phyloP scores from a whole-genome alignment of 345 rosid species.

The Gossypium herbaceum region DNA sequence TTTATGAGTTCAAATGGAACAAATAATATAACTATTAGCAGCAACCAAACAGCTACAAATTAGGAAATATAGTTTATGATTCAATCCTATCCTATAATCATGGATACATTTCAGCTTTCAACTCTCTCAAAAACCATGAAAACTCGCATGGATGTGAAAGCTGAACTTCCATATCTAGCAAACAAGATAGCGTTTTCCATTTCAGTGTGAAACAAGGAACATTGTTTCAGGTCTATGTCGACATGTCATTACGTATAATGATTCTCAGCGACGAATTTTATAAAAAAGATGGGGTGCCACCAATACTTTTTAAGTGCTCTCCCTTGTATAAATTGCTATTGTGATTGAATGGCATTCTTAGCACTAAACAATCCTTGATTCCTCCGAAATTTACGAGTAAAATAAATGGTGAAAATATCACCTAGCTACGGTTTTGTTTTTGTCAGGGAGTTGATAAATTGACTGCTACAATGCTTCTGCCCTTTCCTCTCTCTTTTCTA shows the following conservation, averaged over 20 bases:
- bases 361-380: slow-evolving; percentile 7
- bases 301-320: slow-evolving; percentile 4
- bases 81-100: not conserved
- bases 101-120: not conserved
- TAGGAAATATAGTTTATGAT: not conserved
- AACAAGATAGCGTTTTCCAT: slow-evolving; percentile 16
- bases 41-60: not conserved
- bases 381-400: not conserved
- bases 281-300: slow-evolving; percentile 10
- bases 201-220: slow-evolving; percentile 22
- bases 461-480: not conserved
- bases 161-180: slow-evolving; percentile 6
- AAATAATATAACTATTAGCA: not conserved
- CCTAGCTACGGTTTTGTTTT: not conserved
- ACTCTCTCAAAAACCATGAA: not conserved
- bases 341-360: slow-evolving; percentile 17
- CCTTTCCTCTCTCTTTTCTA: not conserved
- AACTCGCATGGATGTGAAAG: not conserved
- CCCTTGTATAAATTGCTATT: not conserved
- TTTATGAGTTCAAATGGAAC: not conserved
- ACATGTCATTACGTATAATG: slow-evolving; percentile 19
- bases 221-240: slow-evolving; percentile 24
- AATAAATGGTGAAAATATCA: not conserved
- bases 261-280: slow-evolving; percentile 21
- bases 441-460: not conserved